Base-by-base conservation (phyloP, 176 grass and related monocot species). In the Leersia perrieri region DNA sequence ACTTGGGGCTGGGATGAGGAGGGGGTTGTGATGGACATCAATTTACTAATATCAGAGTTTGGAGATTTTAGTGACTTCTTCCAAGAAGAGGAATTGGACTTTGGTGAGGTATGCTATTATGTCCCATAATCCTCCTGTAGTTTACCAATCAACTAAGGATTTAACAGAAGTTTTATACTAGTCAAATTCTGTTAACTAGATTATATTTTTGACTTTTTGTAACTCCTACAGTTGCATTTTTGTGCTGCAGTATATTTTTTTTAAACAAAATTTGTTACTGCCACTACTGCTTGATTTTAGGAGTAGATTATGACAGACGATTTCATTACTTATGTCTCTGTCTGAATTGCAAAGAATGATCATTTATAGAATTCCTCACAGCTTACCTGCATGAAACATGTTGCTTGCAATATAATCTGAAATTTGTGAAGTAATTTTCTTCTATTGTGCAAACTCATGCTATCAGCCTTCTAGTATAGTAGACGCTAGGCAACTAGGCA, bases 51-150 rank as follows among this genome's bases (percentile, higher is more conserved):
- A 51, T 95, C 82, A 3, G 96, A 98, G 66, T 95, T 98, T 88
- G 96, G 96, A 85, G 92, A 93, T 87, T 98, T 95, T 75, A 91
- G 87, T 26, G 92, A 94, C 53, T 98, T 98, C 77, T 98, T 98
- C 77, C 88, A 93, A 86, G 83, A 82, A 74, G 92, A 93, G 38
- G 71, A 88, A 36, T 61, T 93, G 75, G 80, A 83, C 83, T 95
- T 98, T 86, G 96, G 96, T 75, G 96, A 98, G 84, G 96, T 98
- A 93, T 74, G 85, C 22, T 58, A 7, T 57, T 7, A 57, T 57
- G 44, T 74, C 39, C 60, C 83, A 42, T 88, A 61, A 49, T 68
- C 69, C 60, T 83, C 53, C 55, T 64, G 33, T 76, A 25, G 35
- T 68, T 86, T 86, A 86, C 18, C 25, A 55, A 34, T 44, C 6